Base-by-base conservation (phyloP, 2,329 filamentous ascomycete species). In the Hypoxylon rubiginosum region DNA sequence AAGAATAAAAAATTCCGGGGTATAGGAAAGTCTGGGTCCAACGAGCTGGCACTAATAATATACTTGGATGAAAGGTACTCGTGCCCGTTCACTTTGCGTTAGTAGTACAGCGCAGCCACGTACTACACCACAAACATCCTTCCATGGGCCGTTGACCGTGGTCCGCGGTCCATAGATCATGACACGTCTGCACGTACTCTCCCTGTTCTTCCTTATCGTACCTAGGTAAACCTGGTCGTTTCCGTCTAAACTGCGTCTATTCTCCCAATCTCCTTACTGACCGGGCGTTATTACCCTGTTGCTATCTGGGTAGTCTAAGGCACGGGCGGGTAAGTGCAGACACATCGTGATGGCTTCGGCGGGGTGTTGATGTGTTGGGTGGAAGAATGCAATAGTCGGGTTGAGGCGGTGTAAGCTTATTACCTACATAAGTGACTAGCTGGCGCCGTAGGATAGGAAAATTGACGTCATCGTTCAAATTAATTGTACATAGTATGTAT, bases 371-470 rank as follows among this genome's bases (percentile, higher is more conserved):
- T 48, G 32, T 36, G n/a, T 43, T 19, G n/a, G 39, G 39, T 6
- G 39, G 41, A 51, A 34, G 24, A 55, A 58, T 49, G 30, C 28
- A 49, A 45, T 59, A 19, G 36, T 30, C 36, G 43, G 52, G 50
- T 55, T 30, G 58, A 55, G 58, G 67, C 67, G 67, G 67, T 69
- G 66, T 69, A 69, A 53, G 54, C 51, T 54, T n/a, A 36, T 32
- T 41, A 55, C 6, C 24, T 50, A 15, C 9, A 41, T 49, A 41
- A 30, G 51, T 30, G 15, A 41, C 51, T 39, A 32, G 46, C 34
- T 43, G 48, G 50, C 24, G 34, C 50, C n/a, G 24, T 49, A 26
- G 13, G 52, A 46, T 49, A 48, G 39, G 36, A 26, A 39, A 30
- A 46, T 65, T 51, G 53, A 59, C 54, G 39, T 65, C 51, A 59